Evolutionary conservation across 106 monocot genomes (phyloP).

Genomic region (Gastrodia elata): DNA sequence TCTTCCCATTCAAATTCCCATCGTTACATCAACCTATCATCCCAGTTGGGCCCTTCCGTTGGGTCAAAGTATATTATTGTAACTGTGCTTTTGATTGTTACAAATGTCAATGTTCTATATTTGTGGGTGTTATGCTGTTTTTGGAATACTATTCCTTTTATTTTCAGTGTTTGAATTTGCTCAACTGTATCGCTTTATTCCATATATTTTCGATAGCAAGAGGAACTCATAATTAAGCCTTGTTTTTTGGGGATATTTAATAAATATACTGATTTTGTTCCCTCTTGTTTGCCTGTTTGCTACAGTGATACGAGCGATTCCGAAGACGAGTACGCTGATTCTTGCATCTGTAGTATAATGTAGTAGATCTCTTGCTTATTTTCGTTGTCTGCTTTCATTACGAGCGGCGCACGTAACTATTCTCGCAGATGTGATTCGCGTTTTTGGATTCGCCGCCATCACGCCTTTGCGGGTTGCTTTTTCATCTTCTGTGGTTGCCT

Average conservation of each 20-base stretch:
- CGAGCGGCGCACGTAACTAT: background rate
- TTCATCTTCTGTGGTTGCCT: conserved; percentile 3
- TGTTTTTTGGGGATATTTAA: no score
- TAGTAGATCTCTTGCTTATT: conserved; percentile 14
- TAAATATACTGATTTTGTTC: background rate
- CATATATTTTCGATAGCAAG: no score
- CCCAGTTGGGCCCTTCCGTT: no score
- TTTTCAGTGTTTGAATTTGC: background rate
- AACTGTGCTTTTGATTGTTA: no score
- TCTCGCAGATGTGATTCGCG: conserved; percentile 1
- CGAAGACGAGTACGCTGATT: conserved; percentile 25
- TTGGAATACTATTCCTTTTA: background rate
- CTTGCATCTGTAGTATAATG: conserved; percentile 24
- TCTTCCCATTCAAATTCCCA: no score
- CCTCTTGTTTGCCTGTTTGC: conserved; percentile 1
- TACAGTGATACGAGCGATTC: conserved; percentile 34
- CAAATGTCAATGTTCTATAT: background rate
- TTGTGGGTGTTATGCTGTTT: background rate
- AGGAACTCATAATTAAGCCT: no score
- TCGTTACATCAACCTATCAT: no score
- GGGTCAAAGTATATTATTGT: no score
- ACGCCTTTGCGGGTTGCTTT: background rate
- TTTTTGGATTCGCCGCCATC: background rate
- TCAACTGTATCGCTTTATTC: background rate
- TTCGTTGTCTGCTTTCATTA: background rate